Percentiles rank a stretch among this genome's conserved stretches.
These are phyloP conservation scores for Penicillium thymicola DNA, from an alignment of 2,329 filamentous ascomycete species.

Conservation along the genomic window DNA sequence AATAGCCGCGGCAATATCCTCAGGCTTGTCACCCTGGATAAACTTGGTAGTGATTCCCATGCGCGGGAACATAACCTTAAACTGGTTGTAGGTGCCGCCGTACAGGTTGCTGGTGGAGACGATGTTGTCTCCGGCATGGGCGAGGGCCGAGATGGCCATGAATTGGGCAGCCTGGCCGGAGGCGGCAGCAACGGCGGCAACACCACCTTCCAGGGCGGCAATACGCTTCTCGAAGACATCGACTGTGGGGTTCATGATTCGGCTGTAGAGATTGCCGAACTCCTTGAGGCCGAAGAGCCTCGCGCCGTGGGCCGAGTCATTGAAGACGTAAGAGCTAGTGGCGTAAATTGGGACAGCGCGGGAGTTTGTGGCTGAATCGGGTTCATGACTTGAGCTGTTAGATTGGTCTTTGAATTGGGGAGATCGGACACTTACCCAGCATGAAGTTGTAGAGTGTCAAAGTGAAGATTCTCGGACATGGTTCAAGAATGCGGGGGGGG, in stretches of 20 bases:
- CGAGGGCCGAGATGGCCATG: conserved; percentile 81
- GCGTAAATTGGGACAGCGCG: conserved; percentile 95
- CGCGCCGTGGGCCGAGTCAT: conserved; percentile 93
- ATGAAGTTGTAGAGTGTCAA: conserved; percentile 83
- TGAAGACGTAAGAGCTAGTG: conserved; percentile 88
- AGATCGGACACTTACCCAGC: conserved; percentile 60
- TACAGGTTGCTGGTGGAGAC: conserved; percentile 87
- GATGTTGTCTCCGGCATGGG: conserved; percentile 87
- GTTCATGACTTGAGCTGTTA: conserved; percentile 60
- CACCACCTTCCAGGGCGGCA: conserved; percentile 90
- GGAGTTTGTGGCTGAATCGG: conserved; percentile 77
- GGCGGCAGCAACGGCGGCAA: conserved; percentile 76
- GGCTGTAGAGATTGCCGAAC: conserved; percentile 95
- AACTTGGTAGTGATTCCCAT: conserved; percentile 87
- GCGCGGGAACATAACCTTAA: conserved; percentile 87
- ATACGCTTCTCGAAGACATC: conserved; percentile 97
- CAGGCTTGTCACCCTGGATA: conserved; percentile 72
- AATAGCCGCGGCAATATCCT: conserved; percentile 76
- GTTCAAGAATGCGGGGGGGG: conserved; percentile 11
- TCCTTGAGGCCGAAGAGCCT: conserved; percentile 96
- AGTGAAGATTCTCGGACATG: conserved; percentile 51
- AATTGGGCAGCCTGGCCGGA: conserved; percentile 92
- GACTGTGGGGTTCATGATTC: conserved; percentile 93
- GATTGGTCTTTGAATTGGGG: neutral
- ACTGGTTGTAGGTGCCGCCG: conserved; percentile 94